Percentiles rank a stretch among this genome's conserved stretches.
These are phyloP conservation scores for Dothideomycetidae sp. DNA, from an alignment of 2,329 filamentous ascomycete genomes.

Conservation along the genomic window DNA sequence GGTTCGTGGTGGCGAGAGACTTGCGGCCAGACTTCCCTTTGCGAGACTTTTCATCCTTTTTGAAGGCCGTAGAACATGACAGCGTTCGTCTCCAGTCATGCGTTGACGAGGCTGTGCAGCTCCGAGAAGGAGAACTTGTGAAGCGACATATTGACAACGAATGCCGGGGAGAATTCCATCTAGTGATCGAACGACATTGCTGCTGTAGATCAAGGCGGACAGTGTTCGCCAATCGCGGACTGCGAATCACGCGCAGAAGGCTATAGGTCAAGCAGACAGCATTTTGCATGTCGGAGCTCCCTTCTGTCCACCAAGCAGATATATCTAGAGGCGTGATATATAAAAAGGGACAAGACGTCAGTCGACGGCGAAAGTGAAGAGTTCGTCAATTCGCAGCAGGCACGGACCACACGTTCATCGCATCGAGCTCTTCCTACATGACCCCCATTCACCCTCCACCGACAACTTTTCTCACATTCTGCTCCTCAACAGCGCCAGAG, in stretches of 20 bases:
- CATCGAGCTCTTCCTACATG: constrained; percentile 9
- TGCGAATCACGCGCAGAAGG: constrained; percentile 5
- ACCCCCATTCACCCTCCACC: constrained; percentile 6
- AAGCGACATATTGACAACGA: no score
- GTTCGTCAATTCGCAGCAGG: constrained; percentile 12
- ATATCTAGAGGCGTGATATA: no score
- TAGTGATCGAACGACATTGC: not conserved
- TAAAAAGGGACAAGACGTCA: constrained; percentile 7
- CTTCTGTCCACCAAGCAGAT: no score
- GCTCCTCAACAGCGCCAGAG: no score
- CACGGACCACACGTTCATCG: constrained; percentile 14
- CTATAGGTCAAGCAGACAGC: constrained; percentile 23
- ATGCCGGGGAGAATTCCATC: no score
- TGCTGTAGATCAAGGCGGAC: not conserved
- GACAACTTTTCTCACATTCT: no score
- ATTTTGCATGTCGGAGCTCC: constrained; percentile 15
- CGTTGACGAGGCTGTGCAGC: no score
- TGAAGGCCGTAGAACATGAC: no score
- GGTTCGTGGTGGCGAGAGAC: not conserved
- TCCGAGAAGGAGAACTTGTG: no score
- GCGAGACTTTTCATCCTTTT: not conserved
- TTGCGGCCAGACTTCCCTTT: not conserved
- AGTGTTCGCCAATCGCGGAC: not conserved
- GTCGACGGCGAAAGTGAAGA: constrained; percentile 5
- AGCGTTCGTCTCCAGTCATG: no score